Conservation (phyloP, 202 grass and related monocot genomes). For the Saccharum hybrid region DNA sequence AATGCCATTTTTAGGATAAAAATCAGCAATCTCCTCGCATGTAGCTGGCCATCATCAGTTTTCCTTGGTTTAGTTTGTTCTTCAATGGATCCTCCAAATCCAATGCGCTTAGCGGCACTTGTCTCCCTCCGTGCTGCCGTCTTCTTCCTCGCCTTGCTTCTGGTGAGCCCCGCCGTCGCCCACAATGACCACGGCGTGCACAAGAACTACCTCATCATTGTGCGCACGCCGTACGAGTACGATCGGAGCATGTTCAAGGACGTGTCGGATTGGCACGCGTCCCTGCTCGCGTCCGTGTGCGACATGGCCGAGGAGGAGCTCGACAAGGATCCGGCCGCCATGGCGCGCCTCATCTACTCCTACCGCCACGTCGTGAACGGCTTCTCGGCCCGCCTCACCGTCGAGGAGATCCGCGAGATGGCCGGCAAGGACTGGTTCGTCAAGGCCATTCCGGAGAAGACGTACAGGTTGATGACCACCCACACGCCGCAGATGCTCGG, state of each 20-base stretch:
- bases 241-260: constrained; percentile 35
- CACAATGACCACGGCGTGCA: constrained; percentile 43
- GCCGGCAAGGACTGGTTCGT: constrained; percentile 55
- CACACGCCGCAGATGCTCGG: constrained; percentile 62
- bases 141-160: constrained; percentile 33
- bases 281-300: constrained; percentile 59
- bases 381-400: constrained; percentile 58
- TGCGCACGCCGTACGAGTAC: constrained; percentile 48
- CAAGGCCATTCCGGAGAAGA: constrained; percentile 51
- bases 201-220: constrained; percentile 67
- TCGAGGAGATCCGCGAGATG: constrained; percentile 49
- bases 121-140: constrained; percentile 22
- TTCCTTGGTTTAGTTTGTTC: constrained; percentile 32
- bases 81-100: constrained; percentile 45
- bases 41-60: constrained; percentile 12
- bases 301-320: constrained; percentile 44
- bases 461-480: constrained; percentile 69
- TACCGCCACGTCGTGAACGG: constrained; percentile 72
- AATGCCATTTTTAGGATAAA: constrained; percentile 41
- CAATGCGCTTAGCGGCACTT: not conserved
- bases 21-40: constrained; percentile 21
- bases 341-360: constrained; percentile 61
- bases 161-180: constrained; percentile 15
- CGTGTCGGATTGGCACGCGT: constrained; percentile 59
- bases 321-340: constrained; percentile 13